A percentile compares a stretch with the other conserved stretches of the same genome.
Evolutionary conservation across 2,329 filamentous ascomycete species (phyloP).

Genomic region (Orbilia brochopaga): DNA sequence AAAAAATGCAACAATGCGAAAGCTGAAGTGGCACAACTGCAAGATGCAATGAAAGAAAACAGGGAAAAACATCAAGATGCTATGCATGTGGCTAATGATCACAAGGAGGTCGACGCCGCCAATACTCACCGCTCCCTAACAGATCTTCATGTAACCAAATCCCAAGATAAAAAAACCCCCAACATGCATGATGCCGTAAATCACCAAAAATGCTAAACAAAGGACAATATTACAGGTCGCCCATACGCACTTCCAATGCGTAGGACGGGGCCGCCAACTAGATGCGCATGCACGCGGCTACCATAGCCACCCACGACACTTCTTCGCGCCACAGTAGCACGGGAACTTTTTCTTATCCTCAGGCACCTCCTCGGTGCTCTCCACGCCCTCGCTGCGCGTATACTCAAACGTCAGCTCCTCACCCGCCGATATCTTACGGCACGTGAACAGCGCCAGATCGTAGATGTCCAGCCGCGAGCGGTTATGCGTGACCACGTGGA

Average conservation of each 20-base stretch:
- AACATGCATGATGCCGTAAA: no score
- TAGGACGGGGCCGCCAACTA: no score
- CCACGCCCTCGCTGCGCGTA: conserved; percentile 67
- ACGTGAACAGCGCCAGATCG: conserved; percentile 77
- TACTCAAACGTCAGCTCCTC: conserved; percentile 83
- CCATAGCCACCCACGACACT: conserved; percentile 75
- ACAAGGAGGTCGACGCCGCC: no score
- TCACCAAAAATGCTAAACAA: background rate
- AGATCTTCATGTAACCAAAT: no score
- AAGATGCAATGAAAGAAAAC: no score
- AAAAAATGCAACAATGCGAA: conserved; percentile 1
- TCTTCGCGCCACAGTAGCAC: conserved; percentile 67
- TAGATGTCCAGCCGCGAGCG: conserved; percentile 76
- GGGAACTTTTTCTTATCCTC: conserved; percentile 58
- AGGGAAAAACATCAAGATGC: no score
- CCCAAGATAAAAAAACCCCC: no score
- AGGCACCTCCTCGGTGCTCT: conserved; percentile 58
- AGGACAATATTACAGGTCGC: background rate
- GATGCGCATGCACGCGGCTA: conserved; percentile 54
- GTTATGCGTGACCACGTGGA: conserved; percentile 79
- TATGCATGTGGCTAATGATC: no score
- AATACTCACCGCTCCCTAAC: no score
- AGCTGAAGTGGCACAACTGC: background rate
- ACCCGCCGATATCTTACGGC: conserved; percentile 68
- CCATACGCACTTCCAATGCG: no score